These are phyloP conservation scores for Millerozyma miso DNA, from an alignment of 805 yeast species.

Conservation along the genomic window DNA sequence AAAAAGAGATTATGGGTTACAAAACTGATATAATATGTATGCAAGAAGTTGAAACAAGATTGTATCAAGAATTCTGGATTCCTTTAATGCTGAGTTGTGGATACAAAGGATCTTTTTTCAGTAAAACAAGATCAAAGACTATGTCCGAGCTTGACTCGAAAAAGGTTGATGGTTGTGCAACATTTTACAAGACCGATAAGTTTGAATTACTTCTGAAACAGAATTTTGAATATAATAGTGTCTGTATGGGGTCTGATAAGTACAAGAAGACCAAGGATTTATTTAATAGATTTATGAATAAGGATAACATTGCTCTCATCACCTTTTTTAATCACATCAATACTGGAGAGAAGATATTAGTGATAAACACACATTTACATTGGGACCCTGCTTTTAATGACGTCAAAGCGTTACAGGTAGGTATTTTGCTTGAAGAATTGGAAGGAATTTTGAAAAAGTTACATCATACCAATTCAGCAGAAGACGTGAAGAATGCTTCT, in stretches of 20 bases:
- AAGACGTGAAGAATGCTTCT: conserved; percentile 61
- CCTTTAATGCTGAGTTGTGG: conserved; percentile 71
- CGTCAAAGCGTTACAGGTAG: conserved; percentile 94
- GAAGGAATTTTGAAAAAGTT: conserved; percentile 58
- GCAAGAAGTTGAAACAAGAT: conserved; percentile 91
- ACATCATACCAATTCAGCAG: conserved; percentile 40
- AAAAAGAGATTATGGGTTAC: conserved; percentile 62
- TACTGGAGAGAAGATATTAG: conserved; percentile 66
- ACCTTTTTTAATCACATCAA: conserved; percentile 67
- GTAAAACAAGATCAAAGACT: conserved; percentile 89
- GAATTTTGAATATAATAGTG: conserved; percentile 76
- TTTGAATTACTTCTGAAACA: conserved; percentile 70
- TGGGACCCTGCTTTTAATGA: conserved; percentile 98
- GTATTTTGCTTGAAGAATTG: conserved; percentile 83
- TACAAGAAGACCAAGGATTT: conserved; percentile 92
- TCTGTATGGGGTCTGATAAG: conserved; percentile 76
- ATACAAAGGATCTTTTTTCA: conserved; percentile 76
- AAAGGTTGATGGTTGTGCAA: conserved; percentile 98
- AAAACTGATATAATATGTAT: conserved; percentile 80
- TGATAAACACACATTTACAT: conserved; percentile 91
- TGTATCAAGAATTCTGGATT: conserved; percentile 82
- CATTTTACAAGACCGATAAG: conserved; percentile 68
- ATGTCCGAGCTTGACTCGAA: conserved; percentile 76
- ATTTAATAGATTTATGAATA: conserved; percentile 92
- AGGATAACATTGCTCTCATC: conserved; percentile 86